Conservation (phyloP, 495 filamentous ascomycete genomes). For the Viridothelium virens region DNA sequence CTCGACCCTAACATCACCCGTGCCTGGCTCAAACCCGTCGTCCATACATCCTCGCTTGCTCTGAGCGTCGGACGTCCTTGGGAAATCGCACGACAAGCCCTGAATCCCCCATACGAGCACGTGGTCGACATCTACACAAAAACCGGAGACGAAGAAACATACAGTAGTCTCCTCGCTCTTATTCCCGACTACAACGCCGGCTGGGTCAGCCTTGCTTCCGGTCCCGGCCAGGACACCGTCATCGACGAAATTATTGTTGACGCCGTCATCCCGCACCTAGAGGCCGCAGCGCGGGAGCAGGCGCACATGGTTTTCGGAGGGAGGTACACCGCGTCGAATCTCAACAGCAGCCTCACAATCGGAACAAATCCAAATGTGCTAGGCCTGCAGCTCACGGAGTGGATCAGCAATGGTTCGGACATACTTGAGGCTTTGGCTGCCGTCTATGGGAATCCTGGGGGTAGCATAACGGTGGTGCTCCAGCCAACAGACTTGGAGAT, state of each 20-base stretch:
- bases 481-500: slow-evolving; percentile 13
- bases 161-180: slow-evolving; percentile 20
- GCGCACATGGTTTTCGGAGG: slow-evolving; percentile 40
- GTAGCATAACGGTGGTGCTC: slow-evolving; percentile 2
- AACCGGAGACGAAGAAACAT: slow-evolving; percentile 22
- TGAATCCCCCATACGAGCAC: slow-evolving; percentile 22
- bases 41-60: slow-evolving; percentile 17
- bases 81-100: slow-evolving; percentile 36
- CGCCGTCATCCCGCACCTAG: slow-evolving; percentile 39
- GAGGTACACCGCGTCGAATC: slow-evolving; percentile 29
- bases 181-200: slow-evolving; percentile 27
- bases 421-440: slow-evolving; percentile 28
- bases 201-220: slow-evolving; percentile 18
- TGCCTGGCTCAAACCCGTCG: slow-evolving; percentile 27
- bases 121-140: slow-evolving; percentile 29
- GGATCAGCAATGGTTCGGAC: slow-evolving; percentile 46
- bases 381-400: slow-evolving; percentile 42
- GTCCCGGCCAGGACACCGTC: slow-evolving; percentile 24
- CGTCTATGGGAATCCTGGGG: neutral
- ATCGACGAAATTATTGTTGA: slow-evolving; percentile 30
- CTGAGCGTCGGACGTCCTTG: slow-evolving; percentile 32
- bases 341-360: slow-evolving; percentile 33
- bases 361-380: slow-evolving; percentile 35
- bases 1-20: slow-evolving; percentile 19
- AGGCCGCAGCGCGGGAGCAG: slow-evolving; percentile 40